phyloP scores from a whole-genome alignment of 2,329 filamentous ascomycete species.

The Diplodia seriata region DNA sequence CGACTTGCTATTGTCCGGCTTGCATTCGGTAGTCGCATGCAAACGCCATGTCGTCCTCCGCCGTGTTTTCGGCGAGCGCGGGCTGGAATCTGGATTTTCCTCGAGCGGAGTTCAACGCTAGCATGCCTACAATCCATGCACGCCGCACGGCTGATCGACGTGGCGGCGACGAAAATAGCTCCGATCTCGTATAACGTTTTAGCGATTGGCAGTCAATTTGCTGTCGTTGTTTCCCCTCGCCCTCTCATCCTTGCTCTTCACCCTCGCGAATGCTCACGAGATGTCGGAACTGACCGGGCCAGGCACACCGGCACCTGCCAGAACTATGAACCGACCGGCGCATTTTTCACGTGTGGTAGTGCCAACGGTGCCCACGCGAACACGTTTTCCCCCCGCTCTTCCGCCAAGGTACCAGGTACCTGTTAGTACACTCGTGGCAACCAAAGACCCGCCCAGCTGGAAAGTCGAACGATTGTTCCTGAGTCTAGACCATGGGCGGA shows the following conservation, averaged over 20 bases:
- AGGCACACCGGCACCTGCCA: background rate
- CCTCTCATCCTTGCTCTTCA: background rate
- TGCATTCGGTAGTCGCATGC: no score
- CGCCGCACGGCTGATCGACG: background rate
- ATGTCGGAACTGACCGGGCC: no score
- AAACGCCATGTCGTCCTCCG: no score
- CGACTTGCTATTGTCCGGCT: no score
- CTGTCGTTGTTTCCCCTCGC: background rate
- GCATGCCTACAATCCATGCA: background rate
- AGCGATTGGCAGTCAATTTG: background rate
- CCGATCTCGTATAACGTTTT: background rate
- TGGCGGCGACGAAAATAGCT: background rate
- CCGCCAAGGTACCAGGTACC: background rate
- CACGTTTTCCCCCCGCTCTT: background rate
- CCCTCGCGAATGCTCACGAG: background rate
- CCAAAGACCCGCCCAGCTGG: background rate
- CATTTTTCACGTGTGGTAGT: background rate
- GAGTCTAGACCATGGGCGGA: background rate
- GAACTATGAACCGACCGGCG: background rate
- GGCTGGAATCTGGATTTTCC: background rate
- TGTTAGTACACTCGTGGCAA: background rate
- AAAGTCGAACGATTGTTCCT: background rate
- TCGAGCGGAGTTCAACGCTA: background rate
- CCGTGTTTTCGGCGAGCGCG: background rate
- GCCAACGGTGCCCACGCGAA: background rate